Base-by-base conservation (phyloP, 2,329 filamentous ascomycete genomes). In the Passalora sequoiae region DNA sequence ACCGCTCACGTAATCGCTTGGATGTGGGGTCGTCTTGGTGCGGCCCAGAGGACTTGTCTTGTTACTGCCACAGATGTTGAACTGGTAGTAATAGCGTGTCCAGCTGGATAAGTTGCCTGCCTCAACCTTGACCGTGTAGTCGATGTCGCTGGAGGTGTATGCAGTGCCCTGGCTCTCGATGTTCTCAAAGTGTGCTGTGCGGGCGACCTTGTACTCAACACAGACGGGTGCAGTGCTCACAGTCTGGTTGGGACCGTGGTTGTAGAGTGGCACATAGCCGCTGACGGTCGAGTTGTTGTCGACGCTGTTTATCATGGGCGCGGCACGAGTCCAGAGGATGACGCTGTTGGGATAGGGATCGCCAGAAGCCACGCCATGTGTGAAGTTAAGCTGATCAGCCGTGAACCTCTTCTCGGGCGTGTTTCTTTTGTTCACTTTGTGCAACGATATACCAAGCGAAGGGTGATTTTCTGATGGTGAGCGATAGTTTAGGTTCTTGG, bases 111-210 rank as follows among this genome's bases (percentile, higher is more conserved):
- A 61, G 10, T 75, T 73, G 37, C 65, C 73, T 1, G 83, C 83
- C 62, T 87, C 83, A 10, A 86, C 76, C 71, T 86, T 86, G 47
- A 87, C 69, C 0, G 84, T 88, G 59, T 81, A 89, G 59, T 89
- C 84, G 36, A 88, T 77, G 59, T 88, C 84, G 1, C 77, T 83
- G 25, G 75, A 84, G 0, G 84, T 88, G 58, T 80, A 86, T 1
- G 74, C 81, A 25, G 66, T 75, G 4, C 84, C 84, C 1, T 67
- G 68, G 38, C 74, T 69, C 2, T 77, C 76, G 6, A 77, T 66
- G 2, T 68, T 57, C 8, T 64, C 63, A 22, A 76, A 67, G n/a
- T 67, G 62, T 38, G 70, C 59, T 52, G 74, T 71, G 15, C 66
- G 65, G 10, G 72, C 70, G 13, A 86, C 74, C 44, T 74, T 75